These are phyloP conservation scores for Chlorella sp. DNA, from an alignment of 139 green algal species.

Conservation along the genomic window DNA sequence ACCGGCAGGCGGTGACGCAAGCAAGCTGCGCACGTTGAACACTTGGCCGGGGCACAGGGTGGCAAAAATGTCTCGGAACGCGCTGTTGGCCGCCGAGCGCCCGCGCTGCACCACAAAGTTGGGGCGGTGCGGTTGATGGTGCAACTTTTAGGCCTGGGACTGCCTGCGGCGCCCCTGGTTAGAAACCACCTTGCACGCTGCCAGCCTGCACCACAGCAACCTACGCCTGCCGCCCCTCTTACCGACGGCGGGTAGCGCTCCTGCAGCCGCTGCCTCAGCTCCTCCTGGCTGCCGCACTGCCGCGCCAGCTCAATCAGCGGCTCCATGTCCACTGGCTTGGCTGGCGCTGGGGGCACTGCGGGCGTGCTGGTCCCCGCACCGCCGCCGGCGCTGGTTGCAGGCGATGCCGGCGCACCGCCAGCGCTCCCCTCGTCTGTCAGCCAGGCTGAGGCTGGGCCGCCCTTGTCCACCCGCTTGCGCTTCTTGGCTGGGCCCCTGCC, in stretches of 20 bases:
- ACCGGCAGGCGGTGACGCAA: not conserved
- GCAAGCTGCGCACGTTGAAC: not conserved
- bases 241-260: slow-evolving; percentile 11
- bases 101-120: slow-evolving; percentile 19
- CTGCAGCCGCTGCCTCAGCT: not conserved
- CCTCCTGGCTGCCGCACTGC: not conserved
- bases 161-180: too few relatives aligned
- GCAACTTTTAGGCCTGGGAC: too few relatives aligned
- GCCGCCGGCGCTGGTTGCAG: not conserved
- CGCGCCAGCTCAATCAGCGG: not conserved
- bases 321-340: not conserved
- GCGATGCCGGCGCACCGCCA: not conserved
- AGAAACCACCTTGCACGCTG: too few relatives aligned
- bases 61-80: slow-evolving; percentile 9
- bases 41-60: slow-evolving; percentile 15
- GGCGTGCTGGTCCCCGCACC: not conserved
- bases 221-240: too few relatives aligned
- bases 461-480: slow-evolving; percentile 1
- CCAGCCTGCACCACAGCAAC: too few relatives aligned
- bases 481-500: not conserved
- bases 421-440: not conserved
- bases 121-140: too few relatives aligned
- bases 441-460: too few relatives aligned
- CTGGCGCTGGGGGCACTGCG: not conserved
- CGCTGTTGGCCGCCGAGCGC: not conserved